Percentiles rank a stretch among this genome's conserved stretches.
Conservation (phyloP, 106 monocot genomes). For the Gastrodia elata region DNA sequence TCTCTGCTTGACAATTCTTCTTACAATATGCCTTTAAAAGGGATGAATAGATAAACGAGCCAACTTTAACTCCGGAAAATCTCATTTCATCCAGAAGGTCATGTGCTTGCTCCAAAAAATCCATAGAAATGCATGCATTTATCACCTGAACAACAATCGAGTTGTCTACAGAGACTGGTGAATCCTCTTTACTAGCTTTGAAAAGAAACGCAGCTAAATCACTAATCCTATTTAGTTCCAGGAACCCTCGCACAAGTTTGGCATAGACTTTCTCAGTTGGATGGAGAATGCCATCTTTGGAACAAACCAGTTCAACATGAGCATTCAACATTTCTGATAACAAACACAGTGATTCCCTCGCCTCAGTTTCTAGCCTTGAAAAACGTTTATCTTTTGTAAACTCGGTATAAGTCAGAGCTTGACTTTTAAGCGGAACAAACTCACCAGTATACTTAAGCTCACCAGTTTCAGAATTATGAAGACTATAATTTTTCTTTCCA, state of each 20-base stretch:
- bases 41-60: conserved; percentile 61
- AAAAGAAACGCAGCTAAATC: conserved; percentile 71
- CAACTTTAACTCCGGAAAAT: conserved; percentile 59
- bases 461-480: conserved; percentile 10
- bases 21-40: conserved; percentile 81
- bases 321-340: conserved; percentile 47
- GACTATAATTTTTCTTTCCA: conserved; percentile 7
- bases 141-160: conserved; percentile 75
- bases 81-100: conserved; percentile 93
- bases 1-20: conserved; percentile 47
- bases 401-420: conserved; percentile 38
- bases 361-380: conserved; percentile 48
- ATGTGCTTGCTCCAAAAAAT: conserved; percentile 76
- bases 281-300: conserved; percentile 74
- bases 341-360: conserved; percentile 37
- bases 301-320: conserved; percentile 53
- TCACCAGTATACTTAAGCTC: conserved; percentile 12
- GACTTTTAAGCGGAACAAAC: conserved; percentile 21
- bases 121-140: conserved; percentile 66
- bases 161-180: conserved; percentile 55
- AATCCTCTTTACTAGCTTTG: conserved; percentile 57
- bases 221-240: conserved; percentile 52
- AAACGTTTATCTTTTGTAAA: conserved; percentile 53
- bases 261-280: conserved; percentile 89
- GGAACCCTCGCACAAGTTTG: conserved; percentile 66